Evolutionary conservation across 2,329 filamentous ascomycete genomes (phyloP).

Genomic region (Penicillium glabrum): DNA sequence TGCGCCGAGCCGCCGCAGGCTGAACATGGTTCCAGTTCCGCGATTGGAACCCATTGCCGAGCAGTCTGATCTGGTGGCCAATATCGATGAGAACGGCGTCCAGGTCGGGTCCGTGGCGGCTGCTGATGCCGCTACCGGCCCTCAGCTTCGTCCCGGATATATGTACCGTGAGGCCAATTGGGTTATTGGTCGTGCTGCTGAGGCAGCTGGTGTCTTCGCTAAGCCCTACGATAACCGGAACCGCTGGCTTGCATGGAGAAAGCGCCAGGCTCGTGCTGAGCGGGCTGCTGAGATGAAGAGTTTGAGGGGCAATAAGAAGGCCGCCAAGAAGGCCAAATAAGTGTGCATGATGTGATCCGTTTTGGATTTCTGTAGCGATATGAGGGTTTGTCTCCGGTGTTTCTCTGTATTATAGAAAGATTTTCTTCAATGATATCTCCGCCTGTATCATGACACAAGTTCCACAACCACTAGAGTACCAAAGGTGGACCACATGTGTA

Average conservation of each 20-base stretch:
- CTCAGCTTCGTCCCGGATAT: constrained; percentile 55
- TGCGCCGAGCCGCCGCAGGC: constrained; percentile 69
- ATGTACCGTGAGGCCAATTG: constrained; percentile 67
- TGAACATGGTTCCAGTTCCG: constrained; percentile 67
- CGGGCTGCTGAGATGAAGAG: constrained; percentile 56
- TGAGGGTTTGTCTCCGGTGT: constrained; percentile 25
- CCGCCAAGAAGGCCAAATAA: constrained; percentile 38
- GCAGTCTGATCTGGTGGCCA: constrained; percentile 28
- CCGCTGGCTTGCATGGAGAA: constrained; percentile 66
- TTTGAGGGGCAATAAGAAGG: constrained; percentile 49
- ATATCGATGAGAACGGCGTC: constrained; percentile 24
- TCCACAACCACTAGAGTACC: background rate
- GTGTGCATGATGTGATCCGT: constrained; percentile 23
- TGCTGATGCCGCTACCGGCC: constrained; percentile 27
- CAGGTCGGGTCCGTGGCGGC: constrained; percentile 24
- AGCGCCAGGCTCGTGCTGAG: constrained; percentile 52
- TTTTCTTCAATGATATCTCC: constrained; percentile 9
- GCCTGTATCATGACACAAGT: constrained; percentile 1
- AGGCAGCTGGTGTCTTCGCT: constrained; percentile 59
- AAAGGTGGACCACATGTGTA: background rate
- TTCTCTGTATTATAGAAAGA: constrained; percentile 38
- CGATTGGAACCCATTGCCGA: constrained; percentile 20
- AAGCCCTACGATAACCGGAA: constrained; percentile 58
- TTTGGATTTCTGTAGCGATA: constrained; percentile 27
- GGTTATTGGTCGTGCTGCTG: constrained; percentile 64